Evolutionary conservation across 2,329 filamentous ascomycete species (phyloP).

Genomic region (Lasiodiplodia sp.): DNA sequence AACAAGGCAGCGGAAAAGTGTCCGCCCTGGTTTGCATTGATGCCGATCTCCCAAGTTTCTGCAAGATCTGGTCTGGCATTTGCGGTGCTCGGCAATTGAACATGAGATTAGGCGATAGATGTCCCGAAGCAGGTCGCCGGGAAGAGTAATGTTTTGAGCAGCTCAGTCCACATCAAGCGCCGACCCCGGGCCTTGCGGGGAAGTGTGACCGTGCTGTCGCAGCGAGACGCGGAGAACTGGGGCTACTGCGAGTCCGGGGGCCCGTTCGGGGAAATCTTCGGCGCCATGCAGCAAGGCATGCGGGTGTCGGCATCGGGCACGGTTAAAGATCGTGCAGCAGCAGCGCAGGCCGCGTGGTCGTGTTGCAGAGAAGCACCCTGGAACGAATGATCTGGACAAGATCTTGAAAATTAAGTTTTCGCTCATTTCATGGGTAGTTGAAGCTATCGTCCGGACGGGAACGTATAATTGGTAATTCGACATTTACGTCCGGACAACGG

Average conservation of each 20-base stretch:
- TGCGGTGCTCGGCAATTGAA: slow-evolving; percentile 3
- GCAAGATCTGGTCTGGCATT: background rate
- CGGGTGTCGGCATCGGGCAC: slow-evolving; percentile 4
- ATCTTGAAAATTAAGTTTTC: too few species aligned
- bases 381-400: too few species aligned
- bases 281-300: slow-evolving; percentile 2
- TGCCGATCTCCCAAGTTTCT: background rate
- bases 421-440: too few species aligned
- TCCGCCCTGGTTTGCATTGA: background rate
- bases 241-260: slow-evolving; percentile 17
- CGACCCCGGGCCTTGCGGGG: slow-evolving; percentile 17
- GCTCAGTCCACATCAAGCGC: slow-evolving; percentile 17
- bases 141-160: background rate
- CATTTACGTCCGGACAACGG: too few species aligned
- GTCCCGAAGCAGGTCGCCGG: slow-evolving; percentile 11
- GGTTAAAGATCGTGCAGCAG: background rate
- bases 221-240: slow-evolving; percentile 24
- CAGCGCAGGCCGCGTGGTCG: background rate
- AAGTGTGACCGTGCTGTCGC: slow-evolving; percentile 9
- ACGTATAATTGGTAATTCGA: too few species aligned
- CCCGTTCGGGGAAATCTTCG: slow-evolving; percentile 14
- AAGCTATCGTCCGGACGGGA: too few species aligned
- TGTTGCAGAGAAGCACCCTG: background rate
- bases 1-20: slow-evolving; percentile 6
- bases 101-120: slow-evolving; percentile 26